Base-by-base conservation (phyloP, 129 eudicot species). In the Apium graveolens region DNA sequence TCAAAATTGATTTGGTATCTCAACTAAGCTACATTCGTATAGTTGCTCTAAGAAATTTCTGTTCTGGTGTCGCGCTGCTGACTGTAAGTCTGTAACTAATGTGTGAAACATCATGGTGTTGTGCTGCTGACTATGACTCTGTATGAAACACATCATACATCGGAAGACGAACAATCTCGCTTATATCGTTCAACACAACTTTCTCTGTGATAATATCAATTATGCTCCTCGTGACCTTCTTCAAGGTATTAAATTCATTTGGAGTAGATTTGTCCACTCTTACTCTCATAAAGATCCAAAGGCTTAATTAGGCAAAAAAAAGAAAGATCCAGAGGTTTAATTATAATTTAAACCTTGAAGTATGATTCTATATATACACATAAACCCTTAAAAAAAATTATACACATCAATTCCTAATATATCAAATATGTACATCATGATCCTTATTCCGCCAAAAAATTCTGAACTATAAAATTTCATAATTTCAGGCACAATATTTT, bases 191-290 rank as follows among this genome's bases (percentile, higher is more conserved):
- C 78, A 89, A 78, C 51, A 89, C 83, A 24, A 85, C 87, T 32
- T 89, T 91, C 84, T 89, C 91, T 5, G 93, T 89, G 55, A 89
- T 89, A 78, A 87, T 89, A 69, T 89, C 93, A 78, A 76, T 85
- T 75, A 89, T 89, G 81, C 93, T 89, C 82, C 88, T 84, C 88
- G 85, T 81, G 62, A 89, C 93, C 93, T 89, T 89, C 79, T 69
- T 87, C 45, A 85, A 89, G 70, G 93, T 89, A 71, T 78, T 83
- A 74, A 85, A 89, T 70, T 89, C 93, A 62, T 89, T 89, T 35
- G 93, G 93, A 16, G 87, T 89, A 11, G 87, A 81, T 79, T 89
- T 89, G 74, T 89, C 93, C 7, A 83, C 80, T 74, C 93, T 81
- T 79, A 75, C 71, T 49, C 93, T 86, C 93, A 89, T 89, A 78